A percentile compares a stretch with the other conserved stretches of the same genome.
phyloP scores from a whole-genome alignment of 768 basidiomycete species.

The Amanita subjunquillea region DNA sequence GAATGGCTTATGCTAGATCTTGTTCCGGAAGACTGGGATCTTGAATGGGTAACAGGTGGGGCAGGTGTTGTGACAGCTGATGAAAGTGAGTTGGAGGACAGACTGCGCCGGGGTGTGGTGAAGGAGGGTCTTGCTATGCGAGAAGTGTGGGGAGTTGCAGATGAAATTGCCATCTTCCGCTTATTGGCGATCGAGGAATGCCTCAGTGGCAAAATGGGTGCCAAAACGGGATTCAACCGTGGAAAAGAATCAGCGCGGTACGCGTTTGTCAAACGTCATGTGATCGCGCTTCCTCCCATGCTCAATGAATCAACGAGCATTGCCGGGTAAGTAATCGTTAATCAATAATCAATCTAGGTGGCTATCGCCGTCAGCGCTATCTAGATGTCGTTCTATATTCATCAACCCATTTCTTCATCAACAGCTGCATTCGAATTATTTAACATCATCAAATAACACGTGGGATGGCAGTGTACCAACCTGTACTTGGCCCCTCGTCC shows the following conservation, averaged over 20 bases:
- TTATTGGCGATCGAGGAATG: neutral
- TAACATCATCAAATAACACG: neutral
- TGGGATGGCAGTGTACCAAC: neutral
- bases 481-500: neutral
- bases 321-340: no score
- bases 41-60: neutral
- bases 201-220: neutral
- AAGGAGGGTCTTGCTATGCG: constrained; percentile 1
- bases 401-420: neutral
- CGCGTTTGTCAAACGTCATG: neutral
- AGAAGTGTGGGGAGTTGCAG: neutral
- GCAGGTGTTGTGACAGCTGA: neutral
- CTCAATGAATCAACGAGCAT: no score
- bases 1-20: neutral
- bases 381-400: neutral
- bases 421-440: neutral
- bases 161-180: neutral
- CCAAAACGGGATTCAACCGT: neutral
- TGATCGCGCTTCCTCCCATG: neutral
- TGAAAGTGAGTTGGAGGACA: neutral
- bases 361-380: neutral
- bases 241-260: neutral
- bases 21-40: neutral
- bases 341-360: neutral
- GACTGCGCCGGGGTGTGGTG: neutral